Percentiles rank a stretch among this genome's conserved stretches.
Conservation (phyloP, 2,329 filamentous ascomycete species). For the Paracorniculantispora psalliotae region DNA sequence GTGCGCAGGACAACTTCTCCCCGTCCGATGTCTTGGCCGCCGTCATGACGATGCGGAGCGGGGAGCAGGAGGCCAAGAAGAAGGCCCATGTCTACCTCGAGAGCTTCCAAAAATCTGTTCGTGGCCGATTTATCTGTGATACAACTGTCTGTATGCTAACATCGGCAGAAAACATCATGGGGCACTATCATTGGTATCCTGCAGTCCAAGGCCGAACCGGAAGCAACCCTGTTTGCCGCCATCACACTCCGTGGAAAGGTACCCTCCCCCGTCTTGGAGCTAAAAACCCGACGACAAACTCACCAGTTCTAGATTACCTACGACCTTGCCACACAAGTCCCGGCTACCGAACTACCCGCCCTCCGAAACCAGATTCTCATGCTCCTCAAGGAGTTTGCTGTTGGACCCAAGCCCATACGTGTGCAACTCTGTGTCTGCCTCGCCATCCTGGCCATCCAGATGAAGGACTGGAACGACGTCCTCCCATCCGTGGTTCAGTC, state of each 20-base stretch:
- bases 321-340: slow-evolving; percentile 81
- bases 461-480: slow-evolving; percentile 93
- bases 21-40: slow-evolving; percentile 74
- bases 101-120: slow-evolving; percentile 95
- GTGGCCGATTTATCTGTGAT: slow-evolving; percentile 14
- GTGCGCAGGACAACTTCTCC: slow-evolving; percentile 66
- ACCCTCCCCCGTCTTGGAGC: background rate
- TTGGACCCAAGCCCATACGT: slow-evolving; percentile 77
- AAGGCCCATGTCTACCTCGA: slow-evolving; percentile 89
- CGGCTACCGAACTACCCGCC: slow-evolving; percentile 65
- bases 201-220: slow-evolving; percentile 72
- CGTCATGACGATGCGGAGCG: slow-evolving; percentile 86
- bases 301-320: slow-evolving; percentile 72
- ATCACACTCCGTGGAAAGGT: slow-evolving; percentile 99
- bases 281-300: background rate
- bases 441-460: slow-evolving; percentile 91
- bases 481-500: slow-evolving; percentile 73
- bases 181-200: slow-evolving; percentile 80
- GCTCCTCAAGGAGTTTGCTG: slow-evolving; percentile 74
- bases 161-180: slow-evolving; percentile 80
- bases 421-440: slow-evolving; percentile 93
- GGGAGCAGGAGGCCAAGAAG: slow-evolving; percentile 75
- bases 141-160: slow-evolving; percentile 15
- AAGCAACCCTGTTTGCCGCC: slow-evolving; percentile 90
- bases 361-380: slow-evolving; percentile 80